Evolutionary conservation across 352 stramenopile species (phyloP).

Genomic region (Pythium pyrilobum): DNA sequence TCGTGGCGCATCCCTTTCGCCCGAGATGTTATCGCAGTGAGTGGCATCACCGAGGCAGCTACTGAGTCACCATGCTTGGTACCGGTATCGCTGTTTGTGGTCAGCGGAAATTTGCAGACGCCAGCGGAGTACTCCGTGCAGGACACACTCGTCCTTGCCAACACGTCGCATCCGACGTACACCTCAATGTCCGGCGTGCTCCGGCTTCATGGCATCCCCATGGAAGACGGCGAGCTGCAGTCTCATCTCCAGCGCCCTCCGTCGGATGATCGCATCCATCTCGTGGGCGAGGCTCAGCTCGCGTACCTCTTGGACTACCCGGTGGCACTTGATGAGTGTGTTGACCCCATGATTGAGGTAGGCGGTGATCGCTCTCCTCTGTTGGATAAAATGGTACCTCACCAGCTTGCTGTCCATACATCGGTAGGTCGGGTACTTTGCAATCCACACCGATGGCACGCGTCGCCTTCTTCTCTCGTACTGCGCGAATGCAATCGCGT

Average conservation of each 20-base stretch:
- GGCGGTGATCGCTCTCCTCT: no score
- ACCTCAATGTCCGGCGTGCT: constrained; percentile 14
- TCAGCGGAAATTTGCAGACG: constrained; percentile 33
- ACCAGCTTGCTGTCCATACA: not conserved
- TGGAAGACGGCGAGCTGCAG: not conserved
- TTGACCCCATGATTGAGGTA: constrained; percentile 60
- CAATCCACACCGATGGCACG: constrained; percentile 4
- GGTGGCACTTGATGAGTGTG: constrained; percentile 53
- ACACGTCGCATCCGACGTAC: constrained; percentile 26
- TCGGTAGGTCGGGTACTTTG: constrained; percentile 55
- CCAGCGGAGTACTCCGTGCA: constrained; percentile 19
- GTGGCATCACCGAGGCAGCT: constrained; percentile 23
- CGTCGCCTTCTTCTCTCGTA: constrained; percentile 47
- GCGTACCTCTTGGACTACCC: constrained; percentile 58
- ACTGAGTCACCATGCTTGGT: not conserved
- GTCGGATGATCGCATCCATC: not conserved
- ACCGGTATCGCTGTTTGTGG: constrained; percentile 15
- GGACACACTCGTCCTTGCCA: constrained; percentile 30
- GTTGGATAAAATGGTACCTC: no score
- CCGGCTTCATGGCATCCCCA: constrained; percentile 4
- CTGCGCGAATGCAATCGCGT: constrained; percentile 29
- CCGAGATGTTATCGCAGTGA: constrained; percentile 30
- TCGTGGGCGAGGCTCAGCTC: constrained; percentile 34
- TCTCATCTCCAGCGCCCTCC: not conserved
- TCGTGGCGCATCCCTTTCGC: constrained; percentile 41